Base-by-base conservation (phyloP, 768 basidiomycete species). In the Mycena epipterygia region DNA sequence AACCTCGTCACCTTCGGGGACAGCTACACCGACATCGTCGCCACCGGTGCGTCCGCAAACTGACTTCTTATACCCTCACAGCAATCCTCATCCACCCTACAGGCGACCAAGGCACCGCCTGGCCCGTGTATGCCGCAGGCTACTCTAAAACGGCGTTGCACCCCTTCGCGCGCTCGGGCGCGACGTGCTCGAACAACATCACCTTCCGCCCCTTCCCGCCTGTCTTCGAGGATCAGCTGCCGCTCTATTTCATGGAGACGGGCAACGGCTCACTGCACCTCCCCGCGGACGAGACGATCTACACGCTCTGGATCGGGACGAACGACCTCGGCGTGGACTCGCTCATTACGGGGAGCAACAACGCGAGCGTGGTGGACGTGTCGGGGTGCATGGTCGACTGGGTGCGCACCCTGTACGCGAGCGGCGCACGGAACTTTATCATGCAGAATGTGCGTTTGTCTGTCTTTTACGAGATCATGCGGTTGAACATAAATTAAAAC, bases 1-100 rank as follows among this genome's bases (percentile, higher is more conserved):
- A 86, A 88, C 69, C 82, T 92, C 19, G 91, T 90, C 62, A 90
- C 90, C 1, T 93, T 92, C 68, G 90, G 91, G 5, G 90, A 91
- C 79, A 88, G 87, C 60, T 91, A 89, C 74, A 90, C 89, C 1
- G 91, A 92, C 67, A 76, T 87, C 2, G 85, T 84, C 16, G 71
- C 74, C 51, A 70, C 80, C 16, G 82, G 68, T 70, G 46, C 25
- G 53, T 57, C 3, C 27, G 0, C 33, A 16, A n/a, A 52, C 8
- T 53, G 39, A 8, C 29, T 0, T 23, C 17, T n/a, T 14, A 25
- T 25, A 23, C 19, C 17, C 2, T 3, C 13, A 5, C 6, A 2
- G 25, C 0, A 30, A 17, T 2, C 2, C 29, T 61, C 12, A 53
- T 23, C 25, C 17, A 5, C 21, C n/a, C 5, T n/a, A 7, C 23